phyloP scores from a whole-genome alignment of 345 rosid species.

The Carallia pectinifolia region DNA sequence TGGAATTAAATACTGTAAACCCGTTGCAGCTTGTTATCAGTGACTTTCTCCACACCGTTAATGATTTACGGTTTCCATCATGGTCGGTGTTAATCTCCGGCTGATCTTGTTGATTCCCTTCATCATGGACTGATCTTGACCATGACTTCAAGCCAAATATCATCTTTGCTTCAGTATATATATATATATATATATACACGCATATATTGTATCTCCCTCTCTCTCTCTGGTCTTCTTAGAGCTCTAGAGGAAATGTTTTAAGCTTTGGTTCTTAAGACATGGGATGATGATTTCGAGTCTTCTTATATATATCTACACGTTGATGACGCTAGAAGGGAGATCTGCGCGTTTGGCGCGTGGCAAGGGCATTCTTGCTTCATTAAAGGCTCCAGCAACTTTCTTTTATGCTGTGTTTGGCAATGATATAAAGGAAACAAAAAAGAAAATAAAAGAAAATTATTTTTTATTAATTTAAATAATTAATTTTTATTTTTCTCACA shows the following conservation, averaged over 20 bases:
- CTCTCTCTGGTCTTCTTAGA: not conserved
- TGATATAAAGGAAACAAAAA: too few species aligned
- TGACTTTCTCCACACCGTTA: slow-evolving; percentile 96
- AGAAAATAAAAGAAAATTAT: too few species aligned
- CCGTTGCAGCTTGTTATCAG: slow-evolving; percentile 67
- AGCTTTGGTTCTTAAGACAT: not conserved
- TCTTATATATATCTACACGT: not conserved
- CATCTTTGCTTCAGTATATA: slow-evolving; percentile 21
- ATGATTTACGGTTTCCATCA: slow-evolving; percentile 32
- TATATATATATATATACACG: too few species aligned
- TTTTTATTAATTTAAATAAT: too few species aligned
- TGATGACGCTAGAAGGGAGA: slow-evolving; percentile 6
- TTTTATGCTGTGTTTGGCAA: too few species aligned
- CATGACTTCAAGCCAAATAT: slow-evolving; percentile 47
- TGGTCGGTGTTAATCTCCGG: slow-evolving; percentile 4
- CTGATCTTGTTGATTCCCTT: slow-evolving; percentile 13
- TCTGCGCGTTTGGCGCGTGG: slow-evolving; percentile 13
- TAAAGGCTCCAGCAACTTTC: too few species aligned
- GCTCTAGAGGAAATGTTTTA: slow-evolving; percentile 1
- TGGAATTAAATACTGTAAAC: slow-evolving; percentile 72
- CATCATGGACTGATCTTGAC: slow-evolving; percentile 69
- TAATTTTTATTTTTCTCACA: too few species aligned
- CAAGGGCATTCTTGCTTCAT: not conserved
- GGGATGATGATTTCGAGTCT: not conserved
- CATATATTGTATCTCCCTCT: not conserved